Base-by-base conservation (phyloP, 495 filamentous ascomycete genomes). In the Neurospora sp. region DNA sequence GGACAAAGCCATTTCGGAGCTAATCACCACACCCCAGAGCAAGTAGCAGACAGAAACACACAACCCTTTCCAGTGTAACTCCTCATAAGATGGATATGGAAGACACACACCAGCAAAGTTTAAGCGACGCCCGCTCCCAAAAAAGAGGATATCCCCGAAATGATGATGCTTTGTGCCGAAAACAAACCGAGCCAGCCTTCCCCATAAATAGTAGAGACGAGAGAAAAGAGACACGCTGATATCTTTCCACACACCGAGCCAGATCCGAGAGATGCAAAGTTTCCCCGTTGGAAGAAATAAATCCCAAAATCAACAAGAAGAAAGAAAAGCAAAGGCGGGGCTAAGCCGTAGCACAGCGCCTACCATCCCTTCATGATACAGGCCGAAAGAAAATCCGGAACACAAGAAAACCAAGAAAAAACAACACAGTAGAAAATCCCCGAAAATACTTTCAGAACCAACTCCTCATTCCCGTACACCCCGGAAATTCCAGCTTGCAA, bases 211-310 rank as follows among this genome's bases (percentile, higher is more conserved):
- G 54, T 66, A 66, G 27, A 66, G 54, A 66, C 54, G 54, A 66
- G 54, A 66, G 46, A 54, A 54, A 66, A 66, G 12, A 66, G 54
- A 66, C 27, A 62, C 54, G 54, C 54, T 66, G 54, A 66, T 66
- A 66, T 66, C 54, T 66, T 66, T 66, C 54, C 54, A 66, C 54
- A 66, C 54, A 66, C 54, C 54, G 54, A 66, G 54, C 78, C 75
- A 74, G 74, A 76, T 77, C 77, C 78, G 78, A 78, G 78, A 79
- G 54, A 66, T 79, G 78, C 78, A 78, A 70, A 66, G 54, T 66
- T 66, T 66, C 72, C 74, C 78, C 72, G 75, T 27, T 66, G 74
- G 39, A 75, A 75, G 48, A 74, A 72, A 74, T 77, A 46, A 72
- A 76, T 38, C 72, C 74, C 44, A 72, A 48, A 37, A 66, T 62